Evolutionary conservation across 2,329 filamentous ascomycete genomes (phyloP).

Genomic region (Cytospora mali): DNA sequence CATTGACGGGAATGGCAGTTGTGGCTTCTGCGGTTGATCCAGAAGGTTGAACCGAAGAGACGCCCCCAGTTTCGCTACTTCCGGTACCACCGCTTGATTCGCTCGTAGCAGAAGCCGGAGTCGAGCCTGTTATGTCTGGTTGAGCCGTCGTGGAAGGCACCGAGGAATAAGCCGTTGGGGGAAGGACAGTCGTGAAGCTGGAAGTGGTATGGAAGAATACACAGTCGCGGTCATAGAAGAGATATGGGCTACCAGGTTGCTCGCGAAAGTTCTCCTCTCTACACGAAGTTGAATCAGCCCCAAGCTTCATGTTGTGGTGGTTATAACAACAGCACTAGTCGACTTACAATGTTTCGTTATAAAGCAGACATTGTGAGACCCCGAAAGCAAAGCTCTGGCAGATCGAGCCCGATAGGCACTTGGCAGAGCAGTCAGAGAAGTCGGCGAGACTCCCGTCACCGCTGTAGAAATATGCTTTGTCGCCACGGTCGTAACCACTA

Average conservation of each 20-base stretch:
- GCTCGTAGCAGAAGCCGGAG: not conserved
- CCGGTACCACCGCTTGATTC: not conserved
- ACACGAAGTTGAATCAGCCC: not conserved
- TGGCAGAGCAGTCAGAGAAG: slow-evolving; percentile 22
- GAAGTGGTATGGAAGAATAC: slow-evolving; percentile 19
- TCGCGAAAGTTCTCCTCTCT: slow-evolving; percentile 25
- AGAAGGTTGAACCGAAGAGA: not conserved
- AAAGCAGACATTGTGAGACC: slow-evolving; percentile 18
- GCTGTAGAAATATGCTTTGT: slow-evolving; percentile 25
- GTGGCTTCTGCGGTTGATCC: not conserved
- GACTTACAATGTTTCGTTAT: slow-evolving; percentile 22
- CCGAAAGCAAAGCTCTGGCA: slow-evolving; percentile 27
- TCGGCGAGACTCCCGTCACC: slow-evolving; percentile 24
- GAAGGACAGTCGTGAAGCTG: slow-evolving; percentile 19
- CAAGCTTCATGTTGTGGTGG: not conserved
- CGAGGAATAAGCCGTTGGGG: not conserved
- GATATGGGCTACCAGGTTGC: slow-evolving; percentile 23
- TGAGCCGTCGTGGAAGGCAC: not conserved
- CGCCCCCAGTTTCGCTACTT: slow-evolving; percentile 2
- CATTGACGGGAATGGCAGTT: not conserved
- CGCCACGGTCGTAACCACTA: slow-evolving; percentile 26
- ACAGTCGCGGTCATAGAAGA: slow-evolving; percentile 28
- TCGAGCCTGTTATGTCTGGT: not conserved
- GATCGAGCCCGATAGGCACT: slow-evolving; percentile 12
- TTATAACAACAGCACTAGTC: no score